Conservation (phyloP, 495 filamentous ascomycete genomes). For the Podospora australis region DNA sequence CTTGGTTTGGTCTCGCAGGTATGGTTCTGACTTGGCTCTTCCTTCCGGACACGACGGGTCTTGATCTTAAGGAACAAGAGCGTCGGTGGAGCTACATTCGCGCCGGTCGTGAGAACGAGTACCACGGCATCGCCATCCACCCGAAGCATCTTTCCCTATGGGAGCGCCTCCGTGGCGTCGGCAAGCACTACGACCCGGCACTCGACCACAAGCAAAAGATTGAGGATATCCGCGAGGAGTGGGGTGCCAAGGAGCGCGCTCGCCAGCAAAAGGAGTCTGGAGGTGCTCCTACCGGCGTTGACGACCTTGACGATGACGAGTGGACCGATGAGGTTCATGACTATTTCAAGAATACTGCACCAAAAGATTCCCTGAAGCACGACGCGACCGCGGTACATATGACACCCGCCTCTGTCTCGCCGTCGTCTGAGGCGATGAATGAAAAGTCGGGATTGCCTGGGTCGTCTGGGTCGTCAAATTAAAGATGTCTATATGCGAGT, state of each 20-base stretch:
- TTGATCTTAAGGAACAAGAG: conserved; percentile 92
- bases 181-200: conserved; percentile 72
- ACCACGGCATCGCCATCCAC: conserved; percentile 85
- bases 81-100: conserved; percentile 78
- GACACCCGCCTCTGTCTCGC: neutral
- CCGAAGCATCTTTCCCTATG: conserved; percentile 76
- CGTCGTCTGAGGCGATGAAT: neutral
- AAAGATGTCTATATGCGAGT: too few relatives aligned
- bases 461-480: neutral
- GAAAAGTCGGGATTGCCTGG: neutral
- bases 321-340: conserved; percentile 35
- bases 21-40: conserved; percentile 71
- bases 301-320: conserved; percentile 32
- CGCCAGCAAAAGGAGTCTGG: conserved; percentile 19
- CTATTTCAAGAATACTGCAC: conserved; percentile 35
- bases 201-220: conserved; percentile 73
- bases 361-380: neutral
- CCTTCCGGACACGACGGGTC: conserved; percentile 86
- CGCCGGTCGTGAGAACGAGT: conserved; percentile 63
- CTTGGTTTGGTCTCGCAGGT: conserved; percentile 84
- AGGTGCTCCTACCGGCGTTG: conserved; percentile 19
- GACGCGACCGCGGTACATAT: neutral
- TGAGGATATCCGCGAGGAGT: conserved; percentile 59
- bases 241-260: conserved; percentile 30
- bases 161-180: conserved; percentile 64